Evolutionary conservation across 768 basidiomycete species (phyloP).

Genomic region (Naematelia aurantialba): DNA sequence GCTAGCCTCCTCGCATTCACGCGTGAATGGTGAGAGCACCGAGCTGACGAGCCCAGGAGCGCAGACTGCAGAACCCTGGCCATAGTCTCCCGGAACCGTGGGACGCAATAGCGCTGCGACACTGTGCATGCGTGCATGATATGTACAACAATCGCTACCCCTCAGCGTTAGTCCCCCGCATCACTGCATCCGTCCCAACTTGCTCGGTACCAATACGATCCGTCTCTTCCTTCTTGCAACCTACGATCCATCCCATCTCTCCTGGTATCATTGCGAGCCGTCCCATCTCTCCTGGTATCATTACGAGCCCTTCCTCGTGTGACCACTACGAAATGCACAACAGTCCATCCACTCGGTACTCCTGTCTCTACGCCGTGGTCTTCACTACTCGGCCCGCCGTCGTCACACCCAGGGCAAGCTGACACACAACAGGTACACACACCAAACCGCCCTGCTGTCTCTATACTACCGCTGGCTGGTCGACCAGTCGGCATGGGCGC

Average conservation of each 20-base stretch:
- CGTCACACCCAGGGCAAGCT: not conserved
- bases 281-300: no score
- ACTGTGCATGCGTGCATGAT: conserved; percentile 40
- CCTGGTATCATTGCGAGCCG: no score
- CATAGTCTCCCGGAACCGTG: conserved; percentile 41
- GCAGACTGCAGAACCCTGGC: conserved; percentile 32
- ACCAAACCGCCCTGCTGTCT: conserved; percentile 51
- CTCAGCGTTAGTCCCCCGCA: conserved; percentile 45
- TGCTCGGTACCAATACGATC: no score
- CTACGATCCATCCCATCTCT: no score
- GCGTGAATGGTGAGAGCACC: not conserved
- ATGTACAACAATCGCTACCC: conserved; percentile 28
- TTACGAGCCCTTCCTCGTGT: no score
- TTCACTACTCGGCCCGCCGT: no score
- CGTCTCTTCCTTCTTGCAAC: no score
- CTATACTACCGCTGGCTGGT: conserved; percentile 73
- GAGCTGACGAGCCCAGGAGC: conserved; percentile 21
- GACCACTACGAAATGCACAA: no score
- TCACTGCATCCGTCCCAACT: not conserved
- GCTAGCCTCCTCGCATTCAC: no score
- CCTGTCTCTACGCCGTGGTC: no score
- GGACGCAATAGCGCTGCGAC: conserved; percentile 41
- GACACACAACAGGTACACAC: conserved; percentile 46
- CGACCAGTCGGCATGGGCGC: conserved; percentile 79
- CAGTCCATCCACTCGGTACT: no score